Conservation (phyloP, 2,329 filamentous ascomycete genomes). For the Cryphonectria nitschkei region DNA sequence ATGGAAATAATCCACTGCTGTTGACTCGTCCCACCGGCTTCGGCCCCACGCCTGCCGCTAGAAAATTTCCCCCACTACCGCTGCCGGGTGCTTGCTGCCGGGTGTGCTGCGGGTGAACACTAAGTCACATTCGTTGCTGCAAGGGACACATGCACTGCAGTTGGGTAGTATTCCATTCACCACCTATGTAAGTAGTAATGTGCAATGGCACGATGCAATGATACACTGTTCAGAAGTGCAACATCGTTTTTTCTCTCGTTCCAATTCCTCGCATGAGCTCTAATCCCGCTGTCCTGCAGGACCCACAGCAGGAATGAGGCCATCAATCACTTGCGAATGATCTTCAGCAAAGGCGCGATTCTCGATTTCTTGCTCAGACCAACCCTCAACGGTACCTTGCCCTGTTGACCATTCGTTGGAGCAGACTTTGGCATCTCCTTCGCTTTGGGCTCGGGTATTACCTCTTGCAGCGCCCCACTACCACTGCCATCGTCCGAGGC, state of each 20-base stretch:
- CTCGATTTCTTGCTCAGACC: conserved; percentile 54
- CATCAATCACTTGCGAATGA: conserved; percentile 44
- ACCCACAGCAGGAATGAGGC: background rate
- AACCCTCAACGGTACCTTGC: conserved; percentile 52
- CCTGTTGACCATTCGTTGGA: conserved; percentile 29
- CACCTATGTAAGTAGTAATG: background rate
- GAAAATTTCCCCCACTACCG: conserved; percentile 15
- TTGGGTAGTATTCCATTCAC: background rate
- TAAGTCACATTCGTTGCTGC: background rate
- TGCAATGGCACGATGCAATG: no score
- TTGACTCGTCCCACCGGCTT: conserved; percentile 15
- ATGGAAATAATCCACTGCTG: conserved; percentile 9
- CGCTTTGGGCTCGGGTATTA: conserved; percentile 23
- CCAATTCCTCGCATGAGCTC: background rate
- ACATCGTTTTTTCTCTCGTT: background rate
- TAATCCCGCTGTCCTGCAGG: background rate
- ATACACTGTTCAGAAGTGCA: background rate
- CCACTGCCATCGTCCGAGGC: background rate
- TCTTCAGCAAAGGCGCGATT: conserved; percentile 57
- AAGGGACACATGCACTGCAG: background rate
- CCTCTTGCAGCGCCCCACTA: conserved; percentile 21
- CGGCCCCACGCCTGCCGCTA: conserved; percentile 22
- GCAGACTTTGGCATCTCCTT: conserved; percentile 25
- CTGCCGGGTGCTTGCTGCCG: background rate
- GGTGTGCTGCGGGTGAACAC: background rate